Evolutionary conservation across 805 yeast genomes (phyloP).

Genomic region (Candida glaebosa): DNA sequence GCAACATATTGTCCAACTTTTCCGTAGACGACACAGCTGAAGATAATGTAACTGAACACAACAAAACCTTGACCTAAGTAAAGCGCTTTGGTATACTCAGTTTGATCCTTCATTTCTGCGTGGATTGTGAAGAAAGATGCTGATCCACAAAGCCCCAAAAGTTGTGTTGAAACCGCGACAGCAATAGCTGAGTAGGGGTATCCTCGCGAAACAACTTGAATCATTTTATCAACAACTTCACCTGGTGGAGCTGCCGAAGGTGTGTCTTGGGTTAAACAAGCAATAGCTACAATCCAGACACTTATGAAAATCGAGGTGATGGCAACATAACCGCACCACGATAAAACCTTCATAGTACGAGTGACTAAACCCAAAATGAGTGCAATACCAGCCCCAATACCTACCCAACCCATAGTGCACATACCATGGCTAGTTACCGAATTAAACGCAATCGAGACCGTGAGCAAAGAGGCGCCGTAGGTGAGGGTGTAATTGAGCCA

Average conservation of each 20-base stretch:
- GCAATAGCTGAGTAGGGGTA: conserved; percentile 7
- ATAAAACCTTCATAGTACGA: conserved; percentile 10
- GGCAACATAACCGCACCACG: conserved; percentile 10
- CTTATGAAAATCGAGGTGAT: conserved; percentile 6
- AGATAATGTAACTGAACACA: conserved; percentile 9
- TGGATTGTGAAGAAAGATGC: conserved; percentile 10
- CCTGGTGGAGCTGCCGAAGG: conserved; percentile 9
- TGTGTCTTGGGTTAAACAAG: conserved; percentile 9
- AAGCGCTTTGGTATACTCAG: conserved; percentile 8
- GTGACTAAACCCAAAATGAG: conserved; percentile 7
- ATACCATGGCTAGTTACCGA: conserved; percentile 9
- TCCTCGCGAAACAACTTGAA: conserved; percentile 7
- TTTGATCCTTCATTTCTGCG: conserved; percentile 12
- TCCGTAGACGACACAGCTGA: conserved; percentile 10
- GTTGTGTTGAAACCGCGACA: conserved; percentile 9
- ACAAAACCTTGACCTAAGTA: conserved; percentile 11
- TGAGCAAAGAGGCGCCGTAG: conserved; percentile 8
- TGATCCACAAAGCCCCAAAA: conserved; percentile 11
- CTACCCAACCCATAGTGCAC: conserved; percentile 10
- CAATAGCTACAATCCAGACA: conserved; percentile 11
- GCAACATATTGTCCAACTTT: conserved; percentile 11
- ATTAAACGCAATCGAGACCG: conserved; percentile 9
- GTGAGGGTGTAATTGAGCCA: conserved; percentile 9
- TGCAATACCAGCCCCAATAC: conserved; percentile 8
- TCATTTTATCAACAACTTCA: conserved; percentile 7